These are phyloP conservation scores for Quercus alba DNA, from an alignment of 306 rosid genomes.

Conservation along the genomic window DNA sequence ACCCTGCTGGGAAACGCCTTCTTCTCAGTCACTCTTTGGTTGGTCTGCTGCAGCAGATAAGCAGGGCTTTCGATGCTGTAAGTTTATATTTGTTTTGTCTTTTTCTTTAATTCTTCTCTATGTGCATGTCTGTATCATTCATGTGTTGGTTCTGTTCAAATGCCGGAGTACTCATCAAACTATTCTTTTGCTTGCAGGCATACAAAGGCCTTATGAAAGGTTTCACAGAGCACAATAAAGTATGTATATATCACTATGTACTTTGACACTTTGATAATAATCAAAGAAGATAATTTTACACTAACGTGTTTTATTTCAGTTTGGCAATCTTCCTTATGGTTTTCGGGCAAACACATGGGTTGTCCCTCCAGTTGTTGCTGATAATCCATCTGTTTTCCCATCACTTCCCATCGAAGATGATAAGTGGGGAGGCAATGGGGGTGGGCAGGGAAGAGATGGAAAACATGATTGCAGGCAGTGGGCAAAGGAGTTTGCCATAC, in stretches of 20 bases:
- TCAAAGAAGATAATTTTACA: constrained; percentile 14
- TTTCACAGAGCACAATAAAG: constrained; percentile 88
- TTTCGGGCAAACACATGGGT: constrained; percentile 98
- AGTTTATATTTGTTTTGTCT: constrained; percentile 18
- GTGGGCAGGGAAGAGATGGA: constrained; percentile 85
- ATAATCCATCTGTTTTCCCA: constrained; percentile 61
- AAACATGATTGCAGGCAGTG: constrained; percentile 71
- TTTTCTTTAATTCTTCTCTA: not conserved
- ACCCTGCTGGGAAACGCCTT: constrained; percentile 84
- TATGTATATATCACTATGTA: constrained; percentile 28
- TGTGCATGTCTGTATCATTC: not conserved
- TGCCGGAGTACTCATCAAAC: not conserved
- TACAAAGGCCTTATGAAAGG: constrained; percentile 84
- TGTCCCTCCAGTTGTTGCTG: constrained; percentile 90
- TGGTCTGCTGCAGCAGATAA: constrained; percentile 82
- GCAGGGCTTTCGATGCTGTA: constrained; percentile 91
- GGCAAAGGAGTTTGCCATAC: constrained; percentile 83
- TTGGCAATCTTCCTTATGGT: constrained; percentile 97
- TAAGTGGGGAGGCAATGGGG: constrained; percentile 92
- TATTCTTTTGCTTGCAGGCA: constrained; percentile 57
- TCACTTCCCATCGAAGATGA: constrained; percentile 87
- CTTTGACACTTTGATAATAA: constrained; percentile 6
- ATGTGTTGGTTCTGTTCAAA: not conserved
- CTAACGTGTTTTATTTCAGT: constrained; percentile 54
- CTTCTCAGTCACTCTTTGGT: constrained; percentile 72